Evolutionary conservation across 2,329 filamentous ascomycete genomes (phyloP), one percentile per base, ranked within the genome.

Genomic region (Mariannaea elegans): DNA sequence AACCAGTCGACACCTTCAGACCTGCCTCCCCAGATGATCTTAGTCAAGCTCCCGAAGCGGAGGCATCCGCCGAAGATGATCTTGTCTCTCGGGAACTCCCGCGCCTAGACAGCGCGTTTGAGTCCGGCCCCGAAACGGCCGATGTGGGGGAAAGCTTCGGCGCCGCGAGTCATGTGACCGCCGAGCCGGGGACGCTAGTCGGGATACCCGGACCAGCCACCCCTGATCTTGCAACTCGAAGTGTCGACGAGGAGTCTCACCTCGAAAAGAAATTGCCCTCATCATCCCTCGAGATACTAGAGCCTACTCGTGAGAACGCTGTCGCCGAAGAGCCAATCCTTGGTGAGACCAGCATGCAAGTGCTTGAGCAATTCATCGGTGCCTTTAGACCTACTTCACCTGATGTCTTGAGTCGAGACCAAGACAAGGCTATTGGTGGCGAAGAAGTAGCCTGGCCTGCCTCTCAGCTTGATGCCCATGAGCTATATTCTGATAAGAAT

Each of bases 141-240:
- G 7, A 18, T 27, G 19, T 21, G 16, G 32, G 36, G n/a, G 46
- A 49, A 21, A 13, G 6, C 10, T 16, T 42, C 9, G 45, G 31
- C n/a, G 29, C 29, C 16, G 21, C n/a, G 12, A 34, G 34, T 31
- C 27, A 34, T 27, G 53, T n/a, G 13, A 16, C 24, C 13, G 23
- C 39, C 9, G 41, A 38, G 13, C 18, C n/a, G 10, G 47, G 18
- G 18, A 14, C 24, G 14, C 44, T 50, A 31, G 41, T 16, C 18
- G 9, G 14, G 7, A 23, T 39, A 16, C 19, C 52, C n/a, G 47
- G 64, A 34, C 48, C 51, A 47, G 21, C 44, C 18, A 49, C 52
- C 18, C 51, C 51, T 18, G 36, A 51, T 39, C 36, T 51, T n/a
- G 44, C 54, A 32, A 16, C 34, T 23, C 32, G 31, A 19, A 27